Evolutionary conservation across 352 stramenopile species (phyloP).

Genomic region (Peronospora tabacina): DNA sequence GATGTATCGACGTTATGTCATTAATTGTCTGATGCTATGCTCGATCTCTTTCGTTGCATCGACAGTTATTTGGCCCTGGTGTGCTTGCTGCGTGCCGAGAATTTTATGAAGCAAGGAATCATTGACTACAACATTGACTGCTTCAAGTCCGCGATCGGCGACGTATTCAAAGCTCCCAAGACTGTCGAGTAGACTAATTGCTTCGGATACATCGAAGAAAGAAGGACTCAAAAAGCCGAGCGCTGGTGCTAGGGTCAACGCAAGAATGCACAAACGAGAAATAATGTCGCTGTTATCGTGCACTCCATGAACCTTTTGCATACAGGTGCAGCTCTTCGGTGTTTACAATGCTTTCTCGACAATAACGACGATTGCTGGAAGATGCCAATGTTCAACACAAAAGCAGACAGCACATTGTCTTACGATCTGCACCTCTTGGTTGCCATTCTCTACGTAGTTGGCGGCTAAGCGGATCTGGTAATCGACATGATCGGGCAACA

Average conservation of each 20-base stretch:
- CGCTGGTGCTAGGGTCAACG: constrained; percentile 1
- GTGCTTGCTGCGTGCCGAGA: constrained; percentile 93
- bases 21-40: constrained; percentile 4
- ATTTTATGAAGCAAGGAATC: constrained; percentile 96
- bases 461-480: constrained; percentile 89
- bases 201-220: neutral
- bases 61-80: constrained; percentile 94
- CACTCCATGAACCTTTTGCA: constrained; percentile 5
- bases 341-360: constrained; percentile 11
- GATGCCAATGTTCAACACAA: constrained; percentile 28
- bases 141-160: constrained; percentile 91
- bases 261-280: constrained; percentile 5
- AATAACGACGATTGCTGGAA: constrained; percentile 75
- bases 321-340: neutral
- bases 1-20: neutral
- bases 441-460: constrained; percentile 96
- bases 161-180: constrained; percentile 76
- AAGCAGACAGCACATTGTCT: constrained; percentile 87
- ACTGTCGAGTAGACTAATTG: constrained; percentile 34
- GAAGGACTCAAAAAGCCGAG: neutral
- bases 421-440: constrained; percentile 92
- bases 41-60: constrained; percentile 6
- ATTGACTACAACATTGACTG: constrained; percentile 99
- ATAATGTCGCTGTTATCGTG: constrained; percentile 12
- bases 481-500: constrained; percentile 98